Percentiles rank a stretch among this genome's conserved stretches.
Conservation (phyloP, 106 monocot species). For the Alisma plantagoaquatica region DNA sequence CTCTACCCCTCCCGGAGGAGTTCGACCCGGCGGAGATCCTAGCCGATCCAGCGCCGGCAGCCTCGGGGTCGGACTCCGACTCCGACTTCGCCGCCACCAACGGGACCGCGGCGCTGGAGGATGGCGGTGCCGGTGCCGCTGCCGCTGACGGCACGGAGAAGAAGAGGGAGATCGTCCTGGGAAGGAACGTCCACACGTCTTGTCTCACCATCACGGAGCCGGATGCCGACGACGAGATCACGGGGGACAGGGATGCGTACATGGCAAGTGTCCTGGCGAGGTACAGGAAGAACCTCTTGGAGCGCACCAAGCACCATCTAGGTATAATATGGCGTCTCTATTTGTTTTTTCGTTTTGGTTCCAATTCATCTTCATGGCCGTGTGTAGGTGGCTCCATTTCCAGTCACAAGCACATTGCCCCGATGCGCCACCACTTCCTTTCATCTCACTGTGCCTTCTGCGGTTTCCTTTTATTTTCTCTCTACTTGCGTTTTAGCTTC, state of each 20-base stretch:
- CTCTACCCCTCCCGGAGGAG: slow-evolving; percentile 23
- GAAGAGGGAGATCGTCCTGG: slow-evolving; percentile 20
- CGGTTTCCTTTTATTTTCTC: no score
- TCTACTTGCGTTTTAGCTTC: no score
- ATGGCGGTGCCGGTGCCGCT: not conserved
- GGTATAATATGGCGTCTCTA: slow-evolving; percentile 2
- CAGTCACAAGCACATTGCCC: no score
- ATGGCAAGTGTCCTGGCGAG: slow-evolving; percentile 24
- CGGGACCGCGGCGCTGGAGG: no score
- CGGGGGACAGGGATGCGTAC: slow-evolving; percentile 26
- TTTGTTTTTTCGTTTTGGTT: no score
- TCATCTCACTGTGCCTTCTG: no score
- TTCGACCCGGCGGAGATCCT: slow-evolving; percentile 2
- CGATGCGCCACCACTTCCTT: no score
- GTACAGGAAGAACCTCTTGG: slow-evolving; percentile 21
- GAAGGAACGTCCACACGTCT: slow-evolving; percentile 22
- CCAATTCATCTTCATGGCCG: no score
- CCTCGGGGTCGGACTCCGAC: no score
- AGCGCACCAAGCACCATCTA: slow-evolving; percentile 26
- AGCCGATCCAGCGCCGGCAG: not conserved
- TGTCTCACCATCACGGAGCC: slow-evolving; percentile 23
- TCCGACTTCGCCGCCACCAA: no score
- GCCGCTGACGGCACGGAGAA: no score
- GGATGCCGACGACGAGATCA: slow-evolving; percentile 18
- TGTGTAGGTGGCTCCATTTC: no score